Conservation (phyloP, 2,329 filamentous ascomycete species). For the Hymenoscyphus fructigenus region DNA sequence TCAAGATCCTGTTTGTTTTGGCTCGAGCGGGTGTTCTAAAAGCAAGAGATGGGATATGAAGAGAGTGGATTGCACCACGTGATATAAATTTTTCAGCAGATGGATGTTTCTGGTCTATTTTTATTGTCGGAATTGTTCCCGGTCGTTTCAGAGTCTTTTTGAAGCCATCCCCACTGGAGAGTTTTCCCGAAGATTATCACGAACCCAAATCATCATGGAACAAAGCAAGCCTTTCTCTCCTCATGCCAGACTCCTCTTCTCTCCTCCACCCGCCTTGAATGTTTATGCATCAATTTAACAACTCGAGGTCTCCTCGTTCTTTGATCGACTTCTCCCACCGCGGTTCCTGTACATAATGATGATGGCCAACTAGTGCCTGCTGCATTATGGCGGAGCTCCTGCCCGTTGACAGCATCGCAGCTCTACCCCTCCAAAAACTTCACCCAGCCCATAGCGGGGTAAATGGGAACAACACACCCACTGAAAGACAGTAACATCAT, state of each 20-base stretch:
- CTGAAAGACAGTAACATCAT: not conserved
- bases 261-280: not conserved
- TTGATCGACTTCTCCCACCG: not conserved
- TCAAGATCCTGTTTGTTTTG: not conserved
- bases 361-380: not conserved
- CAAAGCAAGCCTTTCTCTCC: too few relatives aligned
- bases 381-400: not conserved
- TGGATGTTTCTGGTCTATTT: not conserved
- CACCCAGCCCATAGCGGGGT: not conserved
- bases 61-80: not conserved
- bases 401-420: not conserved
- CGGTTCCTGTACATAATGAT: not conserved
- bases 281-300: not conserved
- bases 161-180: not conserved
- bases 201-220: too few relatives aligned
- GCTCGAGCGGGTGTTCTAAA: not conserved
- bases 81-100: not conserved
- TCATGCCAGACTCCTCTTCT: not conserved
- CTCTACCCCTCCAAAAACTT: not conserved
- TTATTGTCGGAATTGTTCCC: not conserved
- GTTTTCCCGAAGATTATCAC: too few relatives aligned
- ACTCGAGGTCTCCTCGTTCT: not conserved
- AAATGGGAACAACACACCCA: too few relatives aligned
- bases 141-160: not conserved
- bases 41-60: not conserved